Evolutionary conservation across 768 basidiomycete genomes (phyloP).

Genomic region (Phanerodontia chrysosporium): DNA sequence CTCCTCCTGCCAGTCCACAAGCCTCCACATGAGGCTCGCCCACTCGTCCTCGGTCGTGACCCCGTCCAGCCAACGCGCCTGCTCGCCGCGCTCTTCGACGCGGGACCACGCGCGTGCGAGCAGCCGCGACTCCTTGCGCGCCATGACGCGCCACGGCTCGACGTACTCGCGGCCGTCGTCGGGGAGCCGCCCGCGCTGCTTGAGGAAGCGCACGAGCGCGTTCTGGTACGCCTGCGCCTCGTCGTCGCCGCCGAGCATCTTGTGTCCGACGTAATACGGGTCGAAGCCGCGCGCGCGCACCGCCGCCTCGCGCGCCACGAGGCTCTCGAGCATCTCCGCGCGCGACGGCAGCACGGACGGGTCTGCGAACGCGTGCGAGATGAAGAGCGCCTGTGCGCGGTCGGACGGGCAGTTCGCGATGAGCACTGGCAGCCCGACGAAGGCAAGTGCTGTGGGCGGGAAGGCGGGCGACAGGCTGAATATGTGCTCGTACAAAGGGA

Average conservation of each 20-base stretch:
- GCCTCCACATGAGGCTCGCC: conserved; percentile 42
- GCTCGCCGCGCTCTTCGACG: conserved; percentile 37
- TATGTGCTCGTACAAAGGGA: conserved; percentile 50
- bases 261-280: conserved; percentile 47
- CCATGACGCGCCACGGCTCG: conserved; percentile 44
- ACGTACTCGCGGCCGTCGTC: conserved; percentile 42
- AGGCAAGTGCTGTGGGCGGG: conserved; percentile 49
- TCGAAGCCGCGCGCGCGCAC: conserved; percentile 41
- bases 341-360: conserved; percentile 37
- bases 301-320: conserved; percentile 37
- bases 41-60: conserved; percentile 49
- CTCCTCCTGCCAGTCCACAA: conserved; percentile 47
- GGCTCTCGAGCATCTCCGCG: conserved; percentile 34
- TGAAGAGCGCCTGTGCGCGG: conserved; percentile 46
- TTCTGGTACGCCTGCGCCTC: conserved; percentile 31
- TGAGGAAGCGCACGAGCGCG: conserved; percentile 24
- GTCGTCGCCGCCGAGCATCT: conserved; percentile 29
- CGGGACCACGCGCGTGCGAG: conserved; percentile 41
- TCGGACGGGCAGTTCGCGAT: conserved; percentile 47
- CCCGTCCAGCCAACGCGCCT: conserved; percentile 42
- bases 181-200: conserved; percentile 29
- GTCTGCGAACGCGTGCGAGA: conserved; percentile 41
- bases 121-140: conserved; percentile 29
- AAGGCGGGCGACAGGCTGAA: conserved; percentile 45
- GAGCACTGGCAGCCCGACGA: conserved; percentile 48